Conservation (phyloP, 2,329 filamentous ascomycete genomes). For the Hymenoscyphus albidus region DNA sequence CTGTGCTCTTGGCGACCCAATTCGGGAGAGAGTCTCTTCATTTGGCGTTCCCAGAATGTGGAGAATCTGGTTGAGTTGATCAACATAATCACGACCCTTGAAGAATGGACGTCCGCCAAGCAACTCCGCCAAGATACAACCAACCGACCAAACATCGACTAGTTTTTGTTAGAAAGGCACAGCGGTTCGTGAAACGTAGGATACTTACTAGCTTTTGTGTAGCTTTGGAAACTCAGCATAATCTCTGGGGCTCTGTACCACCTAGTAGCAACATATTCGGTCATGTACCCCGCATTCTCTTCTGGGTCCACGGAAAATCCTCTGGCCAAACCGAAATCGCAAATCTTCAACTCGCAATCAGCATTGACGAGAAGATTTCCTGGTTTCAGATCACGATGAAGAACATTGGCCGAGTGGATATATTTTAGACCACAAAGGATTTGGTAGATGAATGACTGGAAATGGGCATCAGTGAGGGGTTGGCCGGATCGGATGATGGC, state of each 20-base stretch:
- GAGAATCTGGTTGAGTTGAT: constrained; percentile 98
- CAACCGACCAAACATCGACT: constrained; percentile 99
- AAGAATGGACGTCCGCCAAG: constrained; percentile 97
- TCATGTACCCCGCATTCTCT: constrained; percentile 99
- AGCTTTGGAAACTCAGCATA: constrained; percentile 99
- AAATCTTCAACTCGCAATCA: constrained; percentile 99
- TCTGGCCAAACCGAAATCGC: constrained; percentile 93
- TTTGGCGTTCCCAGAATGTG: constrained; percentile 97
- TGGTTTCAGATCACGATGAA: constrained; percentile 95
- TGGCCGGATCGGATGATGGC: constrained; percentile 97
- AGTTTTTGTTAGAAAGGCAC: constrained; percentile 17
- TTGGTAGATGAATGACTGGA: constrained; percentile 99
- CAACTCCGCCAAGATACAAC: constrained; percentile 94
- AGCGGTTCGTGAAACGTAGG: not conserved
- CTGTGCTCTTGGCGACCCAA: constrained; percentile 91
- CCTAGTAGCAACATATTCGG: constrained; percentile 95
- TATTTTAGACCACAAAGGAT: constrained; percentile 98
- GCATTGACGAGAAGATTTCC: constrained; percentile 97
- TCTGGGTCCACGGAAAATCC: constrained; percentile 97
- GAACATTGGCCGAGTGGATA: constrained; percentile 96
- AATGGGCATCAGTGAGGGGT: constrained; percentile 95
- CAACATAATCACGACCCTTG: constrained; percentile 98
- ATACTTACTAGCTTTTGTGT: constrained; percentile 97
- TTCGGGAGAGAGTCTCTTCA: constrained; percentile 88
- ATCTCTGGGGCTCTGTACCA: constrained; percentile 99